These are phyloP conservation scores for Amoebophrya sp. DNA, from an alignment of 169 alveolate species.

Conservation along the genomic window DNA sequence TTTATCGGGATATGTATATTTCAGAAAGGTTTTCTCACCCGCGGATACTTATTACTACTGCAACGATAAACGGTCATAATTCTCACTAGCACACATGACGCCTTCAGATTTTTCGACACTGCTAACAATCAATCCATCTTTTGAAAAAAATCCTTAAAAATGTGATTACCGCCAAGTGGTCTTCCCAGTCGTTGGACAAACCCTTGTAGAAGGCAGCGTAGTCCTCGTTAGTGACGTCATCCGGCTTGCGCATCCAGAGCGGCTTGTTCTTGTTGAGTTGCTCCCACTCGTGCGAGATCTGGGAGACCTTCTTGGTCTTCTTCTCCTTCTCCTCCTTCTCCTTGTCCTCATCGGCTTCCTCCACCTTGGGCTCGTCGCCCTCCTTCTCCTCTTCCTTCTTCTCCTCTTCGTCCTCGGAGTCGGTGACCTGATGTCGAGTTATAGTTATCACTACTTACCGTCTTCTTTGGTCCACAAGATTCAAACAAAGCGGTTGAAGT, in stretches of 20 bases:
- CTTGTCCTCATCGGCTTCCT: conserved; percentile 67
- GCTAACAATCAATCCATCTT: no score
- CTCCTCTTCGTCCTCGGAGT: conserved; percentile 46
- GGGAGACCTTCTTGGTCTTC: conserved; percentile 91
- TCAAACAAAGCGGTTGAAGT: no score
- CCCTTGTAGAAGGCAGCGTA: conserved; percentile 93
- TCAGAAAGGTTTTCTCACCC: no score
- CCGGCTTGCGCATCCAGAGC: conserved; percentile 94
- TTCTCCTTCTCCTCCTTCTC: conserved; percentile 81
- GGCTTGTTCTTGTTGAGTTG: conserved; percentile 94
- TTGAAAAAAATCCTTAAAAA: no score
- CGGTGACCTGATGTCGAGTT: conserved; percentile 10
- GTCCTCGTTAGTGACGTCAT: conserved; percentile 93
- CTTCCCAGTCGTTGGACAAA: conserved; percentile 97
- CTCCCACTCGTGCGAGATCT: conserved; percentile 91
- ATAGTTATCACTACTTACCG: conserved; percentile 41
- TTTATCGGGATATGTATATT: no score
- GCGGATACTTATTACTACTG: no score
- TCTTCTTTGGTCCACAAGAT: neutral
- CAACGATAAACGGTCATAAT: no score
- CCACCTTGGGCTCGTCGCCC: conserved; percentile 63
- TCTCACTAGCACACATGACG: no score
- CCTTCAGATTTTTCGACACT: no score
- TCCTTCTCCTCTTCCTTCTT: conserved; percentile 60
- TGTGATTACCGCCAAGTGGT: conserved; percentile 68